Evolutionary conservation across 192 early-diverging fungal species (phyloP).

Genomic region (Lunasporangiospora selenospora): DNA sequence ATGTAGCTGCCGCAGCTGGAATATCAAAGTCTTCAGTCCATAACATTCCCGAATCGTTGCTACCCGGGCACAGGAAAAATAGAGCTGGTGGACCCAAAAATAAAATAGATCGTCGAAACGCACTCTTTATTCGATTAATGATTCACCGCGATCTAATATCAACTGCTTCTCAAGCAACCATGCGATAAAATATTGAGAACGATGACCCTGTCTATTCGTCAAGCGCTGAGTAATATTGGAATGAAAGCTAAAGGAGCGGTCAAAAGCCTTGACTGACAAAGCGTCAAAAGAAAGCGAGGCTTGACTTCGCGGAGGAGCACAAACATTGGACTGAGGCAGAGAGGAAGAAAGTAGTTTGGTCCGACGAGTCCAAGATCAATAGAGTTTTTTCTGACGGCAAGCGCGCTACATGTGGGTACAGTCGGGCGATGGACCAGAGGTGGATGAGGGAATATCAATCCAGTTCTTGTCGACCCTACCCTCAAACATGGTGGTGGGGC

Average conservation of each 20-base stretch:
- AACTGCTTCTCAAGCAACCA: too few relatives aligned
- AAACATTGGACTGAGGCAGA: slow-evolving; percentile 7
- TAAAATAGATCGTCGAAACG: too few relatives aligned
- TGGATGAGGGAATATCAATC: not conserved
- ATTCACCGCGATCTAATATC: too few relatives aligned
- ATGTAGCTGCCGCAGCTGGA: too few relatives aligned
- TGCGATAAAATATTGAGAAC: too few relatives aligned
- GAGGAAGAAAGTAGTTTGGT: slow-evolving; percentile 13
- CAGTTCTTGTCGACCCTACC: not conserved
- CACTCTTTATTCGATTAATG: too few relatives aligned
- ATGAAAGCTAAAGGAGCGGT: slow-evolving; percentile 3
- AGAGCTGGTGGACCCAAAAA: too few relatives aligned
- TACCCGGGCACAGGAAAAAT: too few relatives aligned
- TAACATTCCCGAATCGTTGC: too few relatives aligned
- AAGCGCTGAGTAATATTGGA: slow-evolving; percentile 1
- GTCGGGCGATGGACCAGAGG: too few relatives aligned
- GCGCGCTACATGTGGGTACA: slow-evolving; percentile 4
- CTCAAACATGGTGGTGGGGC: slow-evolving; percentile 21
- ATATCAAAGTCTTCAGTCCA: too few relatives aligned
- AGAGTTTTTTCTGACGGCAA: slow-evolving; percentile 24
- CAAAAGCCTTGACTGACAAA: slow-evolving; percentile 1
- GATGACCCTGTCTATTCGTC: too few relatives aligned
- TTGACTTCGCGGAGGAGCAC: slow-evolving; percentile 1
- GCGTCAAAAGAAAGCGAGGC: not conserved
- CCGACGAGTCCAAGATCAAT: slow-evolving; percentile 21